A percentile compares a stretch with the other conserved stretches of the same genome.
phyloP scores from a whole-genome alignment of 169 alveolate genomes.

The Theileria equi region DNA sequence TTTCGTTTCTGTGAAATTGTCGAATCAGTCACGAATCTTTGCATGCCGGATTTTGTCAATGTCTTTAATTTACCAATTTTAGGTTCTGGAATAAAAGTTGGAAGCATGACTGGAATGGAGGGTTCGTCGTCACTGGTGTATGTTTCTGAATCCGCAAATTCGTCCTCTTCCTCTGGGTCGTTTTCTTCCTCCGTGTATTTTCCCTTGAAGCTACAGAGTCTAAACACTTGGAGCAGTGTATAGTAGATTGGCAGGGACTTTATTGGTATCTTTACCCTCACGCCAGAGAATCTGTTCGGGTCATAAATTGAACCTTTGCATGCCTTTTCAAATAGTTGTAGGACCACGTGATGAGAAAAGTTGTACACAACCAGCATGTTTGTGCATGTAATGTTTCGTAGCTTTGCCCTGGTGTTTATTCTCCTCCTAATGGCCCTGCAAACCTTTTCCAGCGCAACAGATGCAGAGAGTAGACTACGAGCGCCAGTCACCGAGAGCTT shows the following conservation, averaged over 20 bases:
- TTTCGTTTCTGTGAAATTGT: conserved; percentile 22
- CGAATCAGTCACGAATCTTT: conserved; percentile 27
- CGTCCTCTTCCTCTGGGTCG: not conserved
- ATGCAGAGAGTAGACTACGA: conserved; percentile 63
- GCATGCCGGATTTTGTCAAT: conserved; percentile 5
- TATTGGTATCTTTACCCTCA: conserved; percentile 33
- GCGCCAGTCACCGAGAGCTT: conserved; percentile 73
- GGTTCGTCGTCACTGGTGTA: conserved; percentile 8
- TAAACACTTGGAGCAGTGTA: not conserved
- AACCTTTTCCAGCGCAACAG: conserved; percentile 71
- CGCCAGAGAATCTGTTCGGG: conserved; percentile 62
- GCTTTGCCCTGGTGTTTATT: conserved; percentile 55
- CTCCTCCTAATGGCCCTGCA: conserved; percentile 66
- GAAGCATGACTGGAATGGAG: not conserved
- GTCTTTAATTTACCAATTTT: not conserved
- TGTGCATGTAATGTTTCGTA: conserved; percentile 50
- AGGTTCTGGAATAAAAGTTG: not conserved
- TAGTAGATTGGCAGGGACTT: conserved; percentile 6
- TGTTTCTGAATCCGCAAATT: not conserved
- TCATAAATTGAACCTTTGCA: conserved; percentile 56
- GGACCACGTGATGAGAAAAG: conserved; percentile 57
- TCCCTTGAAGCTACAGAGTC: not conserved
- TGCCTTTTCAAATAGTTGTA: conserved; percentile 62
- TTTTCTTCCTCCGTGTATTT: not conserved
- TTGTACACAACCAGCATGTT: conserved; percentile 72